These are phyloP conservation scores for Abrus precatorius DNA, from an alignment of 306 rosid genomes.

Conservation along the genomic window DNA sequence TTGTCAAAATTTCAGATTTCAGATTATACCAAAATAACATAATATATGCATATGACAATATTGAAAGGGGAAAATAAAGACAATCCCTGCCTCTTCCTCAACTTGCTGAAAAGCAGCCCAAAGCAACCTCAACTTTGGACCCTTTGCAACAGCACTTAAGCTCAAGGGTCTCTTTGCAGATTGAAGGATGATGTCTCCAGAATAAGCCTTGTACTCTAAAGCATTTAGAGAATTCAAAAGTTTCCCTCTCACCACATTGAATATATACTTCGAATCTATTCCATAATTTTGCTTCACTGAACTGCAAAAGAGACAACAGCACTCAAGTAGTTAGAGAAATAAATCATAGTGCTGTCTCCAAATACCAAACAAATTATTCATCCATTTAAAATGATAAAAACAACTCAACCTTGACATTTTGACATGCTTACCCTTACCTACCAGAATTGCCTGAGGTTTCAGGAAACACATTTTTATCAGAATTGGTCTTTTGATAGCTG, in stretches of 20 bases:
- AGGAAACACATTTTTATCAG: constrained; percentile 52
- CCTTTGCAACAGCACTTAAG: constrained; percentile 86
- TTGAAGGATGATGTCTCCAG: constrained; percentile 61
- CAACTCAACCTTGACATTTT: constrained; percentile 50
- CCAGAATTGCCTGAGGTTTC: constrained; percentile 77
- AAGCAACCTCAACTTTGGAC: constrained; percentile 86
- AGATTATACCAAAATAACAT: constrained; percentile 31
- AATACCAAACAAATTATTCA: constrained; percentile 23
- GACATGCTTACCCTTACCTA: constrained; percentile 93
- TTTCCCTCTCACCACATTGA: constrained; percentile 75
- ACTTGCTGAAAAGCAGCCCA: constrained; percentile 82
- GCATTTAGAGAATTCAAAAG: constrained; percentile 75
- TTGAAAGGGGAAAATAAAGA: constrained; percentile 48
- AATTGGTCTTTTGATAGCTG: constrained; percentile 57
- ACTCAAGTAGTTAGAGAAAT: constrained; percentile 50
- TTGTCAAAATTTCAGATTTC: constrained; percentile 27
- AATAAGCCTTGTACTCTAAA: constrained; percentile 63
- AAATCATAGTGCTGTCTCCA: constrained; percentile 24
- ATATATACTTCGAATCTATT: constrained; percentile 63
- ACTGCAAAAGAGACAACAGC: constrained; percentile 61
- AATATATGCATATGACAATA: constrained; percentile 30
- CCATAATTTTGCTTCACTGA: constrained; percentile 52
- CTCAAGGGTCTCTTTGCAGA: constrained; percentile 68
- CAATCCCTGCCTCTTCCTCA: constrained; percentile 84
- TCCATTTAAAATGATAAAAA: constrained; percentile 38